Base-by-base conservation (phyloP, 2,329 filamentous ascomycete species). In the Blastomyces gilchristii region DNA sequence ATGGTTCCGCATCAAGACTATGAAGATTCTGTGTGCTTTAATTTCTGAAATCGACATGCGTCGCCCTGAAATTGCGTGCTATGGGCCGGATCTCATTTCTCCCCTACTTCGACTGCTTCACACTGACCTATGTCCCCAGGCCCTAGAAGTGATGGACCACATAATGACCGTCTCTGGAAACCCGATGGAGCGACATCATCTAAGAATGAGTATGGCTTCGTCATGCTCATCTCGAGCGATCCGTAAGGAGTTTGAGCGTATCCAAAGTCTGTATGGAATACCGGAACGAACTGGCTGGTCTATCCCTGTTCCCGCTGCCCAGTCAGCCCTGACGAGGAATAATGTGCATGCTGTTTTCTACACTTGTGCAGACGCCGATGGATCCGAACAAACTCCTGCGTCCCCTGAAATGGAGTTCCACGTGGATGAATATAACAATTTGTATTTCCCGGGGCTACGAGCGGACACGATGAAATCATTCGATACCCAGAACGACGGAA, bases 311-410 rank as follows among this genome's bases (percentile, higher is more conserved):
- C 94, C 94, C 18, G 93, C 93, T 0, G 88, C 89, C 63, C 93
- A 96, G 77, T 94, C 92, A 0, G 87, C 88, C 62, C 85, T 87
- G 43, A 97, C 94, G 3, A 84, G 94, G 63, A 85, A 87, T 63
- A 99, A 99, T 69, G 94, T 99, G 2, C 93, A 97, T 73, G 91
- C 92, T 0, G 92, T 94, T 0, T 97, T 97, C 75, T 96, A 96
- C 75, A 96, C 92, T 67, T 97, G 92, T 71, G 88, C 90, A 61
- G 88, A 85, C 65, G 81, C 84, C 3, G 81, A 83, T 61, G 78
- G 78, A 31, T 82, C 87, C 67, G 84, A 83, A 18, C 78, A 82
- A 8, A 84, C 89, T 62, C 80, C 85, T 4, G 69, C 74, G 54
- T 94, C 91, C 0, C 88, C 91, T 0, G 92, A 96, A 56, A 87